Percentiles rank a stretch among this genome's conserved stretches.
Evolutionary conservation across 495 filamentous ascomycete genomes (phyloP).

Genomic region (Neurospora terricola): DNA sequence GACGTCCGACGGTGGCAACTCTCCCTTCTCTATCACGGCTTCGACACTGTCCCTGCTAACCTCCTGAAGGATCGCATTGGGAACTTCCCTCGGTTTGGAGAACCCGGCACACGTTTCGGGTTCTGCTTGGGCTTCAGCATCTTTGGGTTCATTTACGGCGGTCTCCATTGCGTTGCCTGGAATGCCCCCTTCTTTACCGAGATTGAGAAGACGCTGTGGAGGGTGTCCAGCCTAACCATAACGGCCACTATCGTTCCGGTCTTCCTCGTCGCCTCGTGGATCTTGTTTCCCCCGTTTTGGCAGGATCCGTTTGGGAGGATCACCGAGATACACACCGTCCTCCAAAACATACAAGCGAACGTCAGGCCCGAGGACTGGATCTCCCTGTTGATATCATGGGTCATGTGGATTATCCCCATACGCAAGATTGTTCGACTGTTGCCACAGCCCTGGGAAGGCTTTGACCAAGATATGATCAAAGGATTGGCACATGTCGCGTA

Average conservation of each 20-base stretch:
- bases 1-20: background rate
- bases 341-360: background rate
- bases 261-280: background rate
- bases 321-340: background rate
- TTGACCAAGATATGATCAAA: background rate
- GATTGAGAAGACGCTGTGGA: background rate
- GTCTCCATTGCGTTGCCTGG: background rate
- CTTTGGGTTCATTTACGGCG: background rate
- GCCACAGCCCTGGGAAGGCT: background rate
- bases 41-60: background rate
- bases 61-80: background rate
- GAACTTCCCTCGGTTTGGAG: background rate
- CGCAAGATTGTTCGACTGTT: background rate
- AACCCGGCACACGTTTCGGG: background rate
- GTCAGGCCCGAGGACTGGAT: background rate
- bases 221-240: background rate
- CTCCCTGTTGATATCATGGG: background rate
- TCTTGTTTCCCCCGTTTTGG: background rate
- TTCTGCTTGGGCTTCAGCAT: background rate
- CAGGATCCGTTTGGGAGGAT: background rate
- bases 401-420: background rate
- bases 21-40: background rate
- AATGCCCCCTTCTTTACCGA: background rate
- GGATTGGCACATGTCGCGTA: background rate
- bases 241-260: background rate